Base-by-base conservation (phyloP, 768 basidiomycete species). In the Tricholoma sp. region DNA sequence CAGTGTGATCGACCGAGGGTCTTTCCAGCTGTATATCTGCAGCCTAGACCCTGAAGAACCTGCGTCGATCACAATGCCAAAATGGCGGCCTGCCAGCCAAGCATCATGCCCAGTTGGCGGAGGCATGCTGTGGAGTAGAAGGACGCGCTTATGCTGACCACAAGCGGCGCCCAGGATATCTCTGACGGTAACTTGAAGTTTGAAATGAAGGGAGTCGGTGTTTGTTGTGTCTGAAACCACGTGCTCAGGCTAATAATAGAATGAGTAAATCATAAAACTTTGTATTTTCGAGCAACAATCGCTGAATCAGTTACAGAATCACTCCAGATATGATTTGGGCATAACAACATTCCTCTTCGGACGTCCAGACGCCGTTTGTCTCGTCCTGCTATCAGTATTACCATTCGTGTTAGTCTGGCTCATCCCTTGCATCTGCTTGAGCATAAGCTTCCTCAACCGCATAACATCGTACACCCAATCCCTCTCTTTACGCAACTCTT, bases 21-120 rank as follows among this genome's bases (percentile, higher is more conserved):
- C 88, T 61, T 82, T 82, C 97, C 96, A 99, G 70, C 91, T 94
- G 75, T 99, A 98, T 63, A 98, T 93, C 71, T 98, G 95, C 34
- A 98, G 76, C 54, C 97, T 79, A 4, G 96, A 98, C 27, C 97
- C 97, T 21, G 94, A 98, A 69, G 94, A 97, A 59, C 97, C 97
- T 68, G 97, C 97, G 77, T 99, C 97, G 71, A 99, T 92, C 60
- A 98, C 94, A 58, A 98, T 82, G 58, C 92, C 94, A 72, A 93
- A 96, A 64, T 87, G 85, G 63, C 93, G 85, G 55, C 84, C 84
- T 58, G 80, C 73, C 56, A 90, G 80, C 91, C 91, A 94, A 59
- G 85, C 73, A 68, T 91, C 83, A 63, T 78, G 78, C 54, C 75
- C 81, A 57, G 80, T 83, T 58, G 88, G 86, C 50, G 91, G 88